A percentile compares a stretch with the other conserved stretches of the same genome.
phyloP scores from a whole-genome alignment of 192 early-diverging fungal species.

The Funneliformis mosseae region DNA sequence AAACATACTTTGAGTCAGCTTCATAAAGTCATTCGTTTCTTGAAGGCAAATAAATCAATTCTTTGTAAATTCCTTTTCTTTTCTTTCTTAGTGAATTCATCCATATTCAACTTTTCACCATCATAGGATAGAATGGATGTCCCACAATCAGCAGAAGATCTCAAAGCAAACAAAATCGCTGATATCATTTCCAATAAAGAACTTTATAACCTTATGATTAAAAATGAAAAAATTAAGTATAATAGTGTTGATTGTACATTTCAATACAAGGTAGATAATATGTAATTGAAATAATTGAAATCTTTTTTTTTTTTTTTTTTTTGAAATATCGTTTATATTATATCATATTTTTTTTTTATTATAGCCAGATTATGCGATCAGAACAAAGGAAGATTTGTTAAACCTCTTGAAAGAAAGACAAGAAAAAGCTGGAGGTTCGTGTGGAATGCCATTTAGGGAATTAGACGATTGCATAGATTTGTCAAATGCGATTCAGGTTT shows the following conservation, averaged over 20 bases:
- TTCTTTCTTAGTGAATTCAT: background rate
- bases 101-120: background rate
- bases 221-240: constrained; percentile 69
- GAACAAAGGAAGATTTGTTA: constrained; percentile 71
- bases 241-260: constrained; percentile 59
- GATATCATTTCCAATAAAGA: constrained; percentile 58
- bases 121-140: constrained; percentile 50
- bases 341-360: background rate
- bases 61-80: background rate
- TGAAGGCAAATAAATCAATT: constrained; percentile 46
- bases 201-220: constrained; percentile 58
- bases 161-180: constrained; percentile 51
- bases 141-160: constrained; percentile 62
- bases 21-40: constrained; percentile 56
- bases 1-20: constrained; percentile 58
- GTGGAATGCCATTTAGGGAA: constrained; percentile 75
- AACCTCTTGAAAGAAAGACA: constrained; percentile 56
- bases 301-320: background rate
- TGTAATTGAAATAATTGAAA: background rate
- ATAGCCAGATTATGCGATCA: constrained; percentile 71
- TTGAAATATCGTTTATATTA: background rate
- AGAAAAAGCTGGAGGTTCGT: constrained; percentile 56
- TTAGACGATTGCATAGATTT: constrained; percentile 73
- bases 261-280: constrained; percentile 61
- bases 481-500: constrained; percentile 40